Conservation (phyloP, 140 eudicot genomes). For the Bidens hawaiensis region DNA sequence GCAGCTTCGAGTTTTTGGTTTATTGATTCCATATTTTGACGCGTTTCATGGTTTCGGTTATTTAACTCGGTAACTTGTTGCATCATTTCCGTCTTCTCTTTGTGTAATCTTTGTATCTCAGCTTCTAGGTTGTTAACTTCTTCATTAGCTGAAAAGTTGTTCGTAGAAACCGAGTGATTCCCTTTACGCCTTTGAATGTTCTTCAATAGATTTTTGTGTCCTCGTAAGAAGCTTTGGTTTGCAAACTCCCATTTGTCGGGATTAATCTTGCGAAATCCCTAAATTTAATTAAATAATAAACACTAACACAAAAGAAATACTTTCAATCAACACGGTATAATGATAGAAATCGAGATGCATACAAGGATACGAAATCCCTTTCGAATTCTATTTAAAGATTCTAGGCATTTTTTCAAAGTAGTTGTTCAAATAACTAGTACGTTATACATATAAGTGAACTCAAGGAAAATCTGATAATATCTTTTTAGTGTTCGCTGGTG, state of each 20-base stretch:
- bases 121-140: constrained; percentile 32
- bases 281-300: constrained; percentile 13
- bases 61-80: constrained; percentile 65
- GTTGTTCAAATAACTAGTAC: too few relatives aligned
- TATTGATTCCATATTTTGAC: constrained; percentile 48
- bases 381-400: too few relatives aligned
- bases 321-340: not conserved
- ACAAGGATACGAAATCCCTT: too few relatives aligned
- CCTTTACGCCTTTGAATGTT: constrained; percentile 73
- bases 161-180: constrained; percentile 12
- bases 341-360: not conserved
- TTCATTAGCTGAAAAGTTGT: constrained; percentile 32
- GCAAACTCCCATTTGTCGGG: constrained; percentile 89
- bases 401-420: too few relatives aligned
- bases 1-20: constrained; percentile 63
- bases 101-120: constrained; percentile 51
- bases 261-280: constrained; percentile 89
- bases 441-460: too few relatives aligned
- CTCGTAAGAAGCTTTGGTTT: constrained; percentile 52
- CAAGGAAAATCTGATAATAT: too few relatives aligned
- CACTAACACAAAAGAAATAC: not conserved
- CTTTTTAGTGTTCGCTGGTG: too few relatives aligned
- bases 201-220: constrained; percentile 62
- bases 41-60: constrained; percentile 54
- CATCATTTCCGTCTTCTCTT: constrained; percentile 60